These are phyloP conservation scores for Rhizopogon parksii DNA, from an alignment of 1,284 basidiomycete genomes.

Conservation along the genomic window DNA sequence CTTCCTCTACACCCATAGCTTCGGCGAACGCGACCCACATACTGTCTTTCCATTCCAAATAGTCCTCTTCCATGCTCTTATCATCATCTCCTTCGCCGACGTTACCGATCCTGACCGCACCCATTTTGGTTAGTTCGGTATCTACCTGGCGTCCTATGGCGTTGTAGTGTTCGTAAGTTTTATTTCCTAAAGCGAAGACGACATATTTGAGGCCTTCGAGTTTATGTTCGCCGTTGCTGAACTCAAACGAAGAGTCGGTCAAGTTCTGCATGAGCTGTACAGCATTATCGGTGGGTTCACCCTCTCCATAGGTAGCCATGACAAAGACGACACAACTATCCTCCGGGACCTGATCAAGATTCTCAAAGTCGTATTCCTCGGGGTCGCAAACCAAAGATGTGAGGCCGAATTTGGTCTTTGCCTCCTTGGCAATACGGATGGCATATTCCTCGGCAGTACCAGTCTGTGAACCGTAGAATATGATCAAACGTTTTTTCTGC, in stretches of 20 bases:
- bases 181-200: constrained; percentile 92
- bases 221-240: constrained; percentile 71
- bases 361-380: constrained; percentile 97
- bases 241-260: constrained; percentile 80
- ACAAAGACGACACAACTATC: constrained; percentile 89
- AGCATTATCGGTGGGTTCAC: constrained; percentile 98
- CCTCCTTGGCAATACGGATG: constrained; percentile 89
- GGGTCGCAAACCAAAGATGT: constrained; percentile 92
- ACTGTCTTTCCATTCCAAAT: constrained; percentile 97
- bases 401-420: constrained; percentile 89
- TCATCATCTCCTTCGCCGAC: constrained; percentile 96
- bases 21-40: constrained; percentile 90
- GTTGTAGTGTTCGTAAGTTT: constrained; percentile 95
- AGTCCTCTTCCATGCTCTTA: constrained; percentile 99
- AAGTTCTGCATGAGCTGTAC: constrained; percentile 91
- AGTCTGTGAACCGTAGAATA: constrained; percentile 96
- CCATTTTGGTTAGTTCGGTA: constrained; percentile 67
- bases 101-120: constrained; percentile 81
- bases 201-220: constrained; percentile 92
- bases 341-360: constrained; percentile 85
- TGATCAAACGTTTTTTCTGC: constrained; percentile 90
- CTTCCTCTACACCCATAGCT: constrained; percentile 87
- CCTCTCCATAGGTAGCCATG: constrained; percentile 97
- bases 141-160: constrained; percentile 82
- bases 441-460: constrained; percentile 96